Percentiles rank a stretch among this genome's conserved stretches.
Conservation (phyloP, 2,329 filamentous ascomycete species). For the Claviceps paspali region DNA sequence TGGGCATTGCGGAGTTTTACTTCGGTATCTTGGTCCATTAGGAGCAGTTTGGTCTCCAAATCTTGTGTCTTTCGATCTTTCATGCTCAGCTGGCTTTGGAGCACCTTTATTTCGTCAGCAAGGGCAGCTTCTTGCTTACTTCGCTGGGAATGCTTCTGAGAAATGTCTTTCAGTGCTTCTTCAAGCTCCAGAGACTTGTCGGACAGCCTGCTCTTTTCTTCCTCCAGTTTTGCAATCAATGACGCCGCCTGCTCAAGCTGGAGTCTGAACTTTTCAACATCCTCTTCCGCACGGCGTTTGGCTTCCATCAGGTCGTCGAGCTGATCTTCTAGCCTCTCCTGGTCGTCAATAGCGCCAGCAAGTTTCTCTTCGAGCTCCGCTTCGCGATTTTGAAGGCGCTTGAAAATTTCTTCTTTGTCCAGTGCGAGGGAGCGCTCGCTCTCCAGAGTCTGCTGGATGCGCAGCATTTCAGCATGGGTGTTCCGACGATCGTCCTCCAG, state of each 20-base stretch:
- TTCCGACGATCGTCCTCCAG: slow-evolving; percentile 85
- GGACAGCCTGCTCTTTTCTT: slow-evolving; percentile 66
- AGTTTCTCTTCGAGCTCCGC: slow-evolving; percentile 86
- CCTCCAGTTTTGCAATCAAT: slow-evolving; percentile 73
- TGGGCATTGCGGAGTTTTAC: slow-evolving; percentile 63
- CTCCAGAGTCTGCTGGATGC: slow-evolving; percentile 86
- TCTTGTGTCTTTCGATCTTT: slow-evolving; percentile 87
- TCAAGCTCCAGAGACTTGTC: slow-evolving; percentile 56
- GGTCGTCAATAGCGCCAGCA: slow-evolving; percentile 79
- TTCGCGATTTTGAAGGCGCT: slow-evolving; percentile 84
- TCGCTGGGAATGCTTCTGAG: slow-evolving; percentile 54
- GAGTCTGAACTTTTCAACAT: slow-evolving; percentile 60
- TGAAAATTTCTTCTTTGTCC: slow-evolving; percentile 98
- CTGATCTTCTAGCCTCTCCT: slow-evolving; percentile 86
- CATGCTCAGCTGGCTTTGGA: slow-evolving; percentile 75
- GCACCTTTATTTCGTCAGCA: slow-evolving; percentile 73
- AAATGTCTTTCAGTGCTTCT: slow-evolving; percentile 52
- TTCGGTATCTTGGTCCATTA: slow-evolving; percentile 78
- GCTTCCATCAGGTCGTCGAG: slow-evolving; percentile 76
- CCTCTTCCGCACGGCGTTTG: slow-evolving; percentile 76
- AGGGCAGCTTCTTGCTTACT: slow-evolving; percentile 63
- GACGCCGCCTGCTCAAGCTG: slow-evolving; percentile 86
- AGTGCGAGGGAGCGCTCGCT: slow-evolving; percentile 89
- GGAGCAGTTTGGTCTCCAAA: slow-evolving; percentile 67
- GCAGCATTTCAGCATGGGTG: slow-evolving; percentile 72